These are phyloP conservation scores for Lachnellula suecica DNA, from an alignment of 2,329 filamentous ascomycete genomes.

Conservation along the genomic window DNA sequence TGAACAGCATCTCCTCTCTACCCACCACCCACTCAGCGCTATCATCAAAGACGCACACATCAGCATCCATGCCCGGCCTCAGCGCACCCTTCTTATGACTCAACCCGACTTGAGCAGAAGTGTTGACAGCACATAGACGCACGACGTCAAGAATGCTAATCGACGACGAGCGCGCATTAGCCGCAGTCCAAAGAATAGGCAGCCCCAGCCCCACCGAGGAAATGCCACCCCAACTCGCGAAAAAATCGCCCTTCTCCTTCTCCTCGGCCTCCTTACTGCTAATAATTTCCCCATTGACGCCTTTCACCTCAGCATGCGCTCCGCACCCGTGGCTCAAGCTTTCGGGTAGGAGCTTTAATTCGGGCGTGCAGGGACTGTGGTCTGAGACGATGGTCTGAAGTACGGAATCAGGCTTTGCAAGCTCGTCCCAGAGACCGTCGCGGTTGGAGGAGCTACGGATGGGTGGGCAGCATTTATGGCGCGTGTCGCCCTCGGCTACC, in stretches of 20 bases:
- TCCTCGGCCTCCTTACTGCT: constrained; percentile 36
- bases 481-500: constrained; percentile 65
- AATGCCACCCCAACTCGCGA: constrained; percentile 94
- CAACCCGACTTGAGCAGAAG: constrained; percentile 84
- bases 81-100: constrained; percentile 79
- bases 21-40: constrained; percentile 72
- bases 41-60: constrained; percentile 91
- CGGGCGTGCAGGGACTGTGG: constrained; percentile 93
- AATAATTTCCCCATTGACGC: constrained; percentile 26
- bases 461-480: constrained; percentile 74
- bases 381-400: constrained; percentile 92
- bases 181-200: constrained; percentile 72
- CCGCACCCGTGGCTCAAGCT: constrained; percentile 45
- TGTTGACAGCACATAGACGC: constrained; percentile 81
- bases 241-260: constrained; percentile 74
- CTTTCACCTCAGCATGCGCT: constrained; percentile 15
- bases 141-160: constrained; percentile 71
- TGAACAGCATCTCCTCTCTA: constrained; percentile 76
- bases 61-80: constrained; percentile 79
- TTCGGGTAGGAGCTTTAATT: constrained; percentile 82
- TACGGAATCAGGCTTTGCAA: constrained; percentile 69
- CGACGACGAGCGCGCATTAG: constrained; percentile 33
- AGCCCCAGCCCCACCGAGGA: constrained; percentile 90
- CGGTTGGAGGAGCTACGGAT: constrained; percentile 66
- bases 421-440: constrained; percentile 71